phyloP scores from a whole-genome alignment of 2,329 filamentous ascomycete genomes.

The Sporothrix variecibatus region DNA sequence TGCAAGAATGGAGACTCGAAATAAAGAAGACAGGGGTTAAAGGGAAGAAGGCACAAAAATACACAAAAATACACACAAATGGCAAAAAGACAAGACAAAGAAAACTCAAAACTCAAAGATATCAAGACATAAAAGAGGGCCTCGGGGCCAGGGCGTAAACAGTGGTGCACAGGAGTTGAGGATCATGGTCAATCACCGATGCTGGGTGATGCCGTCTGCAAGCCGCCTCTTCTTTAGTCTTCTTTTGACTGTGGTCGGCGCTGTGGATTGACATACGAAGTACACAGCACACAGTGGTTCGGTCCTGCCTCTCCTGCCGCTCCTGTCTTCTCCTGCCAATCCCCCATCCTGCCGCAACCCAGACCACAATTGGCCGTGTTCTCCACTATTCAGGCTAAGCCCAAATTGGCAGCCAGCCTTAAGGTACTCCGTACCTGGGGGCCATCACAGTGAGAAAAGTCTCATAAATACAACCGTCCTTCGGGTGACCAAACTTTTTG shows the following conservation, averaged over 20 bases:
- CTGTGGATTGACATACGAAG: no score
- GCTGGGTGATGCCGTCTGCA: neutral
- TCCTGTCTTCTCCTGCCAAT: neutral
- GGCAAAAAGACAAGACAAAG: neutral
- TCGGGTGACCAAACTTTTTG: neutral
- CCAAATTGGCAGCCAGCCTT: slow-evolving; percentile 3
- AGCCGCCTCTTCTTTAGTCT: neutral
- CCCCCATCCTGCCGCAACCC: slow-evolving; percentile 3
- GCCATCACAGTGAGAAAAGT: neutral
- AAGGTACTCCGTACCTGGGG: neutral
- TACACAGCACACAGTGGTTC: no score
- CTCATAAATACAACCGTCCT: neutral
- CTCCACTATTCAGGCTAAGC: neutral
- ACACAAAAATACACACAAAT: neutral
- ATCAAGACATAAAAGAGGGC: neutral
- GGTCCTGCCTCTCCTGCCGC: neutral
- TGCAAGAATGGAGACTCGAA: neutral
- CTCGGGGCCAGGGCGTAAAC: neutral
- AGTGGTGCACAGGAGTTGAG: neutral
- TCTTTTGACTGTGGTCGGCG: neutral
- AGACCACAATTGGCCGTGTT: neutral
- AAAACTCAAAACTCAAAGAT: neutral
- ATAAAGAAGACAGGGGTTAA: neutral
- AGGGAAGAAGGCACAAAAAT: neutral
- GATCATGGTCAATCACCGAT: neutral